A percentile compares a stretch with the other conserved stretches of the same genome.
Conservation (phyloP, 2,329 filamentous ascomycete species). For the Cercospora berteroae region DNA sequence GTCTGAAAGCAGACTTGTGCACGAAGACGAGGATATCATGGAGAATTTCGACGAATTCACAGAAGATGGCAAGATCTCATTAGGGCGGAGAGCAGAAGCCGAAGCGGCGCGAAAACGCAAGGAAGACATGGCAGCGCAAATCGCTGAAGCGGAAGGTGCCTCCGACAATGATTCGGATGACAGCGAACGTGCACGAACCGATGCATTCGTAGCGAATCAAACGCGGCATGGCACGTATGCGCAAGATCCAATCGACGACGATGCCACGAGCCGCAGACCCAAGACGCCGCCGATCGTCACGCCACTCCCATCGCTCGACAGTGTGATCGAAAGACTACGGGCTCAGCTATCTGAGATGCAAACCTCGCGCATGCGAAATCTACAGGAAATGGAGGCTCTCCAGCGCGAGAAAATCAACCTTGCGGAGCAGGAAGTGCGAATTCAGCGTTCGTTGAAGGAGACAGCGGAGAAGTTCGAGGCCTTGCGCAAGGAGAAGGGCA, state of each 20-base stretch:
- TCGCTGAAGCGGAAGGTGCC: slow-evolving; percentile 61
- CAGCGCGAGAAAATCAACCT: slow-evolving; percentile 68
- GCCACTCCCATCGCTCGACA: slow-evolving; percentile 70
- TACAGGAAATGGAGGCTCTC: slow-evolving; percentile 63
- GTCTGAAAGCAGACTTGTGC: slow-evolving; percentile 67
- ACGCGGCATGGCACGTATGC: slow-evolving; percentile 79
- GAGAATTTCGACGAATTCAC: slow-evolving; percentile 87
- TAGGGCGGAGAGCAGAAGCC: slow-evolving; percentile 75
- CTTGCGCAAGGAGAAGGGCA: slow-evolving; percentile 51
- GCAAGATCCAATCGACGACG: slow-evolving; percentile 12
- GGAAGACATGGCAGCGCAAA: slow-evolving; percentile 78
- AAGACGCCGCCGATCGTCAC: slow-evolving; percentile 60
- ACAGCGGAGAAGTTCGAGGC: slow-evolving; percentile 70
- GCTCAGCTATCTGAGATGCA: slow-evolving; percentile 63
- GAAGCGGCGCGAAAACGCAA: slow-evolving; percentile 63
- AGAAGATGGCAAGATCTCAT: slow-evolving; percentile 68
- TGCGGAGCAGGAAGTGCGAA: slow-evolving; percentile 67
- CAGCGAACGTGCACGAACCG: slow-evolving; percentile 61
- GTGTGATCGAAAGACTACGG: slow-evolving; percentile 64
- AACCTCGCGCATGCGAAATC: slow-evolving; percentile 55
- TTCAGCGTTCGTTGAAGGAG: slow-evolving; percentile 77
- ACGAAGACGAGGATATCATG: slow-evolving; percentile 86
- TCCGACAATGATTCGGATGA: slow-evolving; percentile 53
- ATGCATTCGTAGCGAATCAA: slow-evolving; percentile 84
- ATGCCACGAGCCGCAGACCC: slow-evolving; percentile 34